Base-by-base conservation (phyloP, 768 basidiomycete genomes). In the Calocybe gangraenosa region DNA sequence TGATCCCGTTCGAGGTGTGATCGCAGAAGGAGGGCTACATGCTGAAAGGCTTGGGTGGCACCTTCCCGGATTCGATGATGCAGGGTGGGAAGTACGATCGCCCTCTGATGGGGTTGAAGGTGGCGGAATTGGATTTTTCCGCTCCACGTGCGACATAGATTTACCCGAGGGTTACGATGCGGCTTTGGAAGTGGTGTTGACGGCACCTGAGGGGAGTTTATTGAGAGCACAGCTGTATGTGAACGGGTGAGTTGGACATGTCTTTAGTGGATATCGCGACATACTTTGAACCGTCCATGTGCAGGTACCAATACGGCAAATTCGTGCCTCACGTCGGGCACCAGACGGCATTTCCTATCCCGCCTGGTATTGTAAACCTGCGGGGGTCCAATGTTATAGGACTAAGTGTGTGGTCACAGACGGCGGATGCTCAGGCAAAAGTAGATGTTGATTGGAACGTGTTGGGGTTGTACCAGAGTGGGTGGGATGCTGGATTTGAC, bases 31-130 rank as follows among this genome's bases (percentile, higher is more conserved):
- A 13, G 47, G 47, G 21, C 33, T 49, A 7, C 42, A 43, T 25
- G 47, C 42, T 35, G 47, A 49, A 21, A 28, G 47, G 2, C 31
- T 43, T 14, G 47, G 47, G 3, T 49, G 47, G 47, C 47, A 49
- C 18, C 47, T 49, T 18, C 47, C 47, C n/a, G 47, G 47, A 9
- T 49, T 49, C 37, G 47, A 49, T 20, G 47, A 49, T 20, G 32
- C 47, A 14, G 2, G 34, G 13, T 49, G 47, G 47, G 42, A 2
- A 3, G 32, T 39, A 20, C 23, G 37, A 7, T 36, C 35, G 9
- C 47, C 38, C 1, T 43, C 42, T 10, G 42, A 44, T 13, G 47
- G 47, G 20, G 30, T 49, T 14, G 37, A 35, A 20, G 33, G 35
- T 14, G 47, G 22, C 10, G 40, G 30, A 3, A 44, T 49, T 14